Evolutionary conservation across 176 grass and related monocot genomes (phyloP).

Genomic region (Zoysia japonica): DNA sequence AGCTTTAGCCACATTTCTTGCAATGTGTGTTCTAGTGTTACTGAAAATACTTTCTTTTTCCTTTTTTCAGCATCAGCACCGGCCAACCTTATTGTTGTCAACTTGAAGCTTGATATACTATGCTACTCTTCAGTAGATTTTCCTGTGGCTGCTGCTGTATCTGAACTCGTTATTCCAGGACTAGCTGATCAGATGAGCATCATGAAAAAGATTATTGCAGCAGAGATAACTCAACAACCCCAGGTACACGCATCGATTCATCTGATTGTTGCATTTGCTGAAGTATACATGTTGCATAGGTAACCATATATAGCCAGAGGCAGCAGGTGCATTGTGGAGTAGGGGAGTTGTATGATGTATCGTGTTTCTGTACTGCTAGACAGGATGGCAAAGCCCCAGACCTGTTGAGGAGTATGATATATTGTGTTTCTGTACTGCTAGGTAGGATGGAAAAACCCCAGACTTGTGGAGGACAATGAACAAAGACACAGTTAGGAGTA

Average conservation of each 20-base stretch:
- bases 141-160: slow-evolving; percentile 58
- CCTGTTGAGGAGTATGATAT: background rate
- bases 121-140: slow-evolving; percentile 70
- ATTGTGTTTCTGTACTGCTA: too few relatives aligned
- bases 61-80: slow-evolving; percentile 59
- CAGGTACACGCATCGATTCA: slow-evolving; percentile 50
- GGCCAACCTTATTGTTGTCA: slow-evolving; percentile 50
- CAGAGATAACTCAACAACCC: slow-evolving; percentile 58
- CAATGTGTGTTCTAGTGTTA: background rate
- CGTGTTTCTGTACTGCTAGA: too few relatives aligned
- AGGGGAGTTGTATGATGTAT: background rate
- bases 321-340: background rate
- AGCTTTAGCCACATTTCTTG: background rate
- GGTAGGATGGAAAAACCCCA: too few relatives aligned
- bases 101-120: slow-evolving; percentile 81
- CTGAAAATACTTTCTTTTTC: slow-evolving; percentile 17
- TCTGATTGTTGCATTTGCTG: slow-evolving; percentile 17
- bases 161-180: slow-evolving; percentile 78
- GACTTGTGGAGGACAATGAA: too few relatives aligned
- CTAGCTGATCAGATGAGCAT: slow-evolving; percentile 65
- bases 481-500: background rate
- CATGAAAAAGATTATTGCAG: slow-evolving; percentile 60
- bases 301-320: background rate
- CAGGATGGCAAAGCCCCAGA: too few relatives aligned
- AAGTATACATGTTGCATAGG: background rate